Evolutionary conservation across 1,284 basidiomycete species (phyloP).

Genomic region (Paramarasmius palmivorus): DNA sequence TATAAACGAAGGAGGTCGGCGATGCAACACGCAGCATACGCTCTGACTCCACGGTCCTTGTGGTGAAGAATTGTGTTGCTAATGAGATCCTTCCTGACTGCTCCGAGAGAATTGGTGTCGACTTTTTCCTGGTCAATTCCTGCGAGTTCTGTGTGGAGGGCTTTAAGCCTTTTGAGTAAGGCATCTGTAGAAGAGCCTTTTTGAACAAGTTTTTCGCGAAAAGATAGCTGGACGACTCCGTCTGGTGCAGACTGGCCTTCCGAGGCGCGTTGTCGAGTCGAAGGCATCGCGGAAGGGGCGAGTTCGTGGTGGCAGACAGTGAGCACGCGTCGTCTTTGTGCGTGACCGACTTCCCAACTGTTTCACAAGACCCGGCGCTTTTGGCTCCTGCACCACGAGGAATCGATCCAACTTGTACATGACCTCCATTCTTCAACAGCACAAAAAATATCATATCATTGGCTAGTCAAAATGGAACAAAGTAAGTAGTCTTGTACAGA

Average conservation of each 20-base stretch:
- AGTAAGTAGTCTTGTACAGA: too few species aligned
- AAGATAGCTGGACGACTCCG: constrained; percentile 56
- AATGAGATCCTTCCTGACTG: constrained; percentile 80
- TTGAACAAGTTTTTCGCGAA: constrained; percentile 76
- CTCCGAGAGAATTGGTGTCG: constrained; percentile 71
- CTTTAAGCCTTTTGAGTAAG: constrained; percentile 82
- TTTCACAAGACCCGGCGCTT: too few species aligned
- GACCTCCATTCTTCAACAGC: too few species aligned
- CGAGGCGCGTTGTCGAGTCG: constrained; percentile 51
- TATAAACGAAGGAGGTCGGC: constrained; percentile 93
- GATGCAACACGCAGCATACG: constrained; percentile 91
- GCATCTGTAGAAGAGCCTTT: constrained; percentile 75
- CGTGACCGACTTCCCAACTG: too few species aligned
- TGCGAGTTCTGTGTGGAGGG: constrained; percentile 80
- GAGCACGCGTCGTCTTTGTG: constrained; percentile 43
- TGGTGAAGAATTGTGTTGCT: constrained; percentile 82
- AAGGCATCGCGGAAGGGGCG: constrained; percentile 38
- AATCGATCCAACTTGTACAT: too few species aligned
- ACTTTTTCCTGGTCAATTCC: constrained; percentile 87
- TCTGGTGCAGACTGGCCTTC: constrained; percentile 48
- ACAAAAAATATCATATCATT: too few species aligned
- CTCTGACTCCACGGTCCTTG: constrained; percentile 94
- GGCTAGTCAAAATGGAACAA: too few species aligned
- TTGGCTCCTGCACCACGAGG: too few species aligned
- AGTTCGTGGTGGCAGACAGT: constrained; percentile 45